Percentiles rank a stretch among this genome's conserved stretches.
phyloP scores from a whole-genome alignment of 192 early-diverging fungal genomes.

The Coemansia sp. region DNA sequence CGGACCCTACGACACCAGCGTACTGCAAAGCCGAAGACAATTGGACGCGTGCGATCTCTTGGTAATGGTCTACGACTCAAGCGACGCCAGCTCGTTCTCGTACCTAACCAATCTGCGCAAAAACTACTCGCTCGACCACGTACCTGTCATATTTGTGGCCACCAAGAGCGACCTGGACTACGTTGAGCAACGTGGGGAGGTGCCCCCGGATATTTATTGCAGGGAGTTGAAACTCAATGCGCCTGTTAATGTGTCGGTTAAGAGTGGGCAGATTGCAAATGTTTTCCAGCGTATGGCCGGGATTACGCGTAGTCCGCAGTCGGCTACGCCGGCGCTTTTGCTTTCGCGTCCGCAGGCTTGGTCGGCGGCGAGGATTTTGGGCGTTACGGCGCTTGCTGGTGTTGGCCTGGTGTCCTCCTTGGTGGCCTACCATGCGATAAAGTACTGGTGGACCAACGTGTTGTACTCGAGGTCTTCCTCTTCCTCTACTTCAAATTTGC shows the following conservation, averaged over 20 bases:
- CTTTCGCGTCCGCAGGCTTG: constrained; percentile 31
- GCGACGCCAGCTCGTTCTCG: constrained; percentile 90
- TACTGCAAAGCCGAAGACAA: constrained; percentile 84
- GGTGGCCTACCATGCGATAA: constrained; percentile 42
- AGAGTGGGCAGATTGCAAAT: constrained; percentile 79
- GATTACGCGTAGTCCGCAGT: constrained; percentile 43
- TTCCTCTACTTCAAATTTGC: constrained; percentile 5
- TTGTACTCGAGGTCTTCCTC: constrained; percentile 22
- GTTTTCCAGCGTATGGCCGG: constrained; percentile 84
- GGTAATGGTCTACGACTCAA: constrained; percentile 94
- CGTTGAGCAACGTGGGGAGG: constrained; percentile 72
- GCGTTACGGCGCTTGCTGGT: constrained; percentile 39
- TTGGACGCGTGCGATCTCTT: constrained; percentile 88
- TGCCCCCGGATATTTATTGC: constrained; percentile 94
- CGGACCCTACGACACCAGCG: constrained; percentile 82
- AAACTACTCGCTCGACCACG: constrained; percentile 76
- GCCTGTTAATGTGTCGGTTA: constrained; percentile 90
- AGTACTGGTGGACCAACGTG: constrained; percentile 40
- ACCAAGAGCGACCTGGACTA: constrained; percentile 93
- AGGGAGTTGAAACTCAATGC: constrained; percentile 77
- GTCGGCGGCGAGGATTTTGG: constrained; percentile 32
- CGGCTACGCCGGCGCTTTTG: constrained; percentile 40
- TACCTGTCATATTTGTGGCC: constrained; percentile 91
- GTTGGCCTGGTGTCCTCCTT: constrained; percentile 40
- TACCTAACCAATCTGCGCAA: constrained; percentile 82